Evolutionary conservation across 306 rosid species (phyloP).

Genomic region (Prunus davidiana): DNA sequence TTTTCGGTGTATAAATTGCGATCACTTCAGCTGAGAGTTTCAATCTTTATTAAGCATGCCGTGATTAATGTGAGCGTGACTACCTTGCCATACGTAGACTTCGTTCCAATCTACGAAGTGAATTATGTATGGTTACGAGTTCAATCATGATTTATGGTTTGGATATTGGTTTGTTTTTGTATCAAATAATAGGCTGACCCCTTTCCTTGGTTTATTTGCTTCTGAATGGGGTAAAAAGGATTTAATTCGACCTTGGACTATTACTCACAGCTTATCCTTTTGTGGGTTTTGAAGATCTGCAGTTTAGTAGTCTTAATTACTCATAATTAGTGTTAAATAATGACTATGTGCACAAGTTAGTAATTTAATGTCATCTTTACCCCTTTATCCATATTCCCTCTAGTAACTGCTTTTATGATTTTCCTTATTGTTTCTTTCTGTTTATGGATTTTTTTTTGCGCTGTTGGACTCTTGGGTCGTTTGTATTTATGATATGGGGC

Average conservation of each 20-base stretch:
- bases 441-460: not conserved
- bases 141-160: constrained; percentile 20
- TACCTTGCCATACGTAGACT: not conserved
- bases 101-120: constrained; percentile 1
- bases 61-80: constrained; percentile 25
- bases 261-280: constrained; percentile 14
- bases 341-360: constrained; percentile 13
- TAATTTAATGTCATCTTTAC: not conserved
- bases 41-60: constrained; percentile 12
- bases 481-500: not conserved
- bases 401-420: not conserved
- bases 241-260: constrained; percentile 24
- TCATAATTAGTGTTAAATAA: constrained; percentile 12
- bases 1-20: constrained; percentile 14
- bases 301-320: constrained; percentile 7
- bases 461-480: not conserved
- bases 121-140: constrained; percentile 13
- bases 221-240: constrained; percentile 28
- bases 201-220: constrained; percentile 16
- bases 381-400: not conserved
- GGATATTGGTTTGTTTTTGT: constrained; percentile 5
- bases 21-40: constrained; percentile 18
- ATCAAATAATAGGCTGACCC: not conserved
- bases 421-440: not conserved
- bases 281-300: constrained; percentile 32